A percentile compares a stretch with the other conserved stretches of the same genome.
phyloP scores from a whole-genome alignment of 202 grass and related monocot species.

The Cymbopogon flexuosus region DNA sequence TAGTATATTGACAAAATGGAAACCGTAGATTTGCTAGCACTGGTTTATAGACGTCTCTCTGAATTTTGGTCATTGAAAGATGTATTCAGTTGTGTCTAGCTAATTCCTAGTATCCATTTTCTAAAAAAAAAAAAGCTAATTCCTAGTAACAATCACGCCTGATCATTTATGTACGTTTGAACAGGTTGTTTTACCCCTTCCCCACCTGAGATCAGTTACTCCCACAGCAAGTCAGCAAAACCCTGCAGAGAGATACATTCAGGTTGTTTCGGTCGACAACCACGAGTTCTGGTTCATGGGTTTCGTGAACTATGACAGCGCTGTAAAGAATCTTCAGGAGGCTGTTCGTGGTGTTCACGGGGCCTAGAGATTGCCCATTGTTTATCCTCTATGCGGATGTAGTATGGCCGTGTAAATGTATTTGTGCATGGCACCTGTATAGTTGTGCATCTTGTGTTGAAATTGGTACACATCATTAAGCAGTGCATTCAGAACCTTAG shows the following conservation, averaged over 20 bases:
- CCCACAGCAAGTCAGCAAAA: slow-evolving; percentile 41
- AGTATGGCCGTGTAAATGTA: background rate
- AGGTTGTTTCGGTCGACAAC: slow-evolving; percentile 66
- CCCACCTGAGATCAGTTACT: slow-evolving; percentile 41
- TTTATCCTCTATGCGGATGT: background rate
- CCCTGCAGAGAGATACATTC: slow-evolving; percentile 57
- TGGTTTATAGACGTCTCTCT: background rate
- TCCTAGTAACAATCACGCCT: background rate
- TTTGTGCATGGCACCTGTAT: background rate
- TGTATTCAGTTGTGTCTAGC: background rate
- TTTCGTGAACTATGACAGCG: slow-evolving; percentile 78
- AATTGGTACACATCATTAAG: background rate
- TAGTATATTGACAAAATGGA: background rate
- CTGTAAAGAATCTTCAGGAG: slow-evolving; percentile 69
- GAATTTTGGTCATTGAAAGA: background rate
- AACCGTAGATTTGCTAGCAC: background rate
- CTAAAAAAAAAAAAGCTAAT: too few species aligned
- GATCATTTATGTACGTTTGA: background rate
- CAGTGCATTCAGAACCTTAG: background rate
- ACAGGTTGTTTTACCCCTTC: slow-evolving; percentile 46
- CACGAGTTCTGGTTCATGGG: slow-evolving; percentile 99
- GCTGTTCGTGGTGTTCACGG: slow-evolving; percentile 36
- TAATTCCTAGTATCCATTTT: too few species aligned
- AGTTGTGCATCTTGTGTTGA: background rate
- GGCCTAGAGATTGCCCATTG: background rate